Evolutionary conservation across 2,329 filamentous ascomycete genomes (phyloP).

Genomic region (Trichoderma arundinaceum): DNA sequence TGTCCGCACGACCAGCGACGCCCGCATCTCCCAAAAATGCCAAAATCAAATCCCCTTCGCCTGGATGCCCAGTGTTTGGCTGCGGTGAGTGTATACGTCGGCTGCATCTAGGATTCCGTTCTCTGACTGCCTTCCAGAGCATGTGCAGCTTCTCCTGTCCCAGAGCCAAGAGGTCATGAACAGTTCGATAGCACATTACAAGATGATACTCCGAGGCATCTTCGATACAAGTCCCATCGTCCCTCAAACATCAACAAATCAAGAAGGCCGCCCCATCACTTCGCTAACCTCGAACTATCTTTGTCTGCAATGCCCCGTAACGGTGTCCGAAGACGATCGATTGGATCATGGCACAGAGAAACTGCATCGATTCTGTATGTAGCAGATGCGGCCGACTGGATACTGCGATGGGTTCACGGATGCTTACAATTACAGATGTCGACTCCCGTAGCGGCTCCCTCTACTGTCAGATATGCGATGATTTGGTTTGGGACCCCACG

Average conservation of each 20-base stretch:
- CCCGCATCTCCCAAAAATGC: constrained; percentile 61
- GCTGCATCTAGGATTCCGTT: not conserved
- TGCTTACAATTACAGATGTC: constrained; percentile 62
- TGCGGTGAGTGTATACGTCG: constrained; percentile 58
- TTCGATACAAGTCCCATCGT: constrained; percentile 70
- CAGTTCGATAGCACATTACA: constrained; percentile 73
- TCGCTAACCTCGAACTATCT: constrained; percentile 72
- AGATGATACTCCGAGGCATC: constrained; percentile 71
- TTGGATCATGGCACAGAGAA: constrained; percentile 71
- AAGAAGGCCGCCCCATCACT: constrained; percentile 62
- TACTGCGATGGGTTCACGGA: not conserved
- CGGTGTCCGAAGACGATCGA: constrained; percentile 69
- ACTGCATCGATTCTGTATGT: constrained; percentile 74
- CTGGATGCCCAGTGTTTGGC: constrained; percentile 66
- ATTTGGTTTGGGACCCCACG: constrained; percentile 82
- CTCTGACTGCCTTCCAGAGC: constrained; percentile 59
- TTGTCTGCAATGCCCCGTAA: constrained; percentile 74
- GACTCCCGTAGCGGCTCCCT: constrained; percentile 77
- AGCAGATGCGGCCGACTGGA: not conserved
- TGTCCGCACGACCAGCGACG: constrained; percentile 56
- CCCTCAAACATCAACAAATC: constrained; percentile 66
- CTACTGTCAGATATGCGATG: constrained; percentile 82
- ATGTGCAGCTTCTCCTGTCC: constrained; percentile 70
- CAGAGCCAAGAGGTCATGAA: constrained; percentile 68
- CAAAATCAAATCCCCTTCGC: constrained; percentile 64